Conservation (phyloP, 2,329 filamentous ascomycete species). For the Alternaria arbusti region DNA sequence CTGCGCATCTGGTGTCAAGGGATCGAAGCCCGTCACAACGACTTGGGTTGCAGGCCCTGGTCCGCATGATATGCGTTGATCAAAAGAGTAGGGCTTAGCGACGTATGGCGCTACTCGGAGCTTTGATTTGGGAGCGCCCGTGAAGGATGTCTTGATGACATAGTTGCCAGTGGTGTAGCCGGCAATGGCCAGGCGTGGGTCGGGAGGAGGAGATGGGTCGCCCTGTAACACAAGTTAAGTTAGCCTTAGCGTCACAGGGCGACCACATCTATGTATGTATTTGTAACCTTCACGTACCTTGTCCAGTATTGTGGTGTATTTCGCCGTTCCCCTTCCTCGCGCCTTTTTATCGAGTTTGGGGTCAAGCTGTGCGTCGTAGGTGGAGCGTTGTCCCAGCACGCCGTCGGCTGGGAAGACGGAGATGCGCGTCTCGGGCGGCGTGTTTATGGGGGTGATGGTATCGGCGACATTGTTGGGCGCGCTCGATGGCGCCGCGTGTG, state of each 20-base stretch:
- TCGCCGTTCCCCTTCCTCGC: conserved; percentile 52
- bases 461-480: conserved; percentile 53
- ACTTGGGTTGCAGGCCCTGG: conserved; percentile 89
- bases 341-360: conserved; percentile 61
- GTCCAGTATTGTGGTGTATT: conserved; percentile 60
- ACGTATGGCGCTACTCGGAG: conserved; percentile 77
- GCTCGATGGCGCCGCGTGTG: conserved; percentile 41
- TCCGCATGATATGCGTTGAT: conserved; percentile 82
- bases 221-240: conserved; percentile 63
- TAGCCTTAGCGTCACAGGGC: conserved; percentile 51
- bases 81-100: conserved; percentile 80
- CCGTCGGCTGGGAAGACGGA: conserved; percentile 60
- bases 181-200: conserved; percentile 77
- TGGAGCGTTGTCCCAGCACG: conserved; percentile 64
- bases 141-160: conserved; percentile 60
- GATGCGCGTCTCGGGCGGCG: conserved; percentile 51
- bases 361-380: conserved; percentile 70
- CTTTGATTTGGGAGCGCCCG: conserved; percentile 70
- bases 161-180: conserved; percentile 63
- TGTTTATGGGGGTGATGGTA: conserved; percentile 54
- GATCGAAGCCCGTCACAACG: conserved; percentile 95
- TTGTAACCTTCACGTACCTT: conserved; percentile 50
- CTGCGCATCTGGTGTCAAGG: conserved; percentile 79
- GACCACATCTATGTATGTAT: conserved; percentile 44
- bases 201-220: conserved; percentile 78